Base-by-base conservation (phyloP, 441 rosid species). In the Adansonia madagascariensis region DNA sequence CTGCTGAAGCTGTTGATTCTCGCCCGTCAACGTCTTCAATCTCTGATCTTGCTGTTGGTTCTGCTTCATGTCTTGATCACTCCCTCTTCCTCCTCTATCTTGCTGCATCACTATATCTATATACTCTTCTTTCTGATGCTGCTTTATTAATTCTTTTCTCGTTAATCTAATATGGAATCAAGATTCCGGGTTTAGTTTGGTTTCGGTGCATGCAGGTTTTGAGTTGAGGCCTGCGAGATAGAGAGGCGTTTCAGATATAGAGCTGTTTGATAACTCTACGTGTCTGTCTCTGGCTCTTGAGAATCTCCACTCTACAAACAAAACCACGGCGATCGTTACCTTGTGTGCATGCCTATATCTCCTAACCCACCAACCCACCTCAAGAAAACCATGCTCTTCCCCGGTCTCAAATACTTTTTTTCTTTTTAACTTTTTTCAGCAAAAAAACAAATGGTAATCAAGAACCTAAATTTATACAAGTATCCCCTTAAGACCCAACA, bases 1-100 rank as follows among this genome's bases (percentile, higher is more conserved):
- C 8, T 63, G 79, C 44, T 65, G 83, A 35, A 63, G 84, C 64
- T 74, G 84, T 20, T 74, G 78, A 59, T 72, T 75, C 60, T 84
- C 73, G 9, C 63, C 81, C 68, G 77, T 74, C 64, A 62, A 60
- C 62, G 73, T 43, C 70, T 79, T 81, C 81, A 80, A n/a, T 35
- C 88, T 82, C 70, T 77, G 79, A 72, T 59, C 69, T 63, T 73
- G 79, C 79, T 75, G 78, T 73, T 77, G 80, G 68, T 81, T 87
- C 55, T 80, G 80, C 78, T 53, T 66, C 81, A 75, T 24, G 22
- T 74, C 69, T 73, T 17, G 61, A 17, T 74, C 80, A 62, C 73
- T 72, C 46, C 49, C 75, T 70, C 59, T 60, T 61, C 66, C 66
- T 69, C 73, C 75, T 74, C 56, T 77, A 43, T 81, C 71, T 67